Percentiles rank a stretch among this genome's conserved stretches.
Evolutionary conservation across 169 alveolate genomes (phyloP).

Genomic region (Plasmodium vinckei): DNA sequence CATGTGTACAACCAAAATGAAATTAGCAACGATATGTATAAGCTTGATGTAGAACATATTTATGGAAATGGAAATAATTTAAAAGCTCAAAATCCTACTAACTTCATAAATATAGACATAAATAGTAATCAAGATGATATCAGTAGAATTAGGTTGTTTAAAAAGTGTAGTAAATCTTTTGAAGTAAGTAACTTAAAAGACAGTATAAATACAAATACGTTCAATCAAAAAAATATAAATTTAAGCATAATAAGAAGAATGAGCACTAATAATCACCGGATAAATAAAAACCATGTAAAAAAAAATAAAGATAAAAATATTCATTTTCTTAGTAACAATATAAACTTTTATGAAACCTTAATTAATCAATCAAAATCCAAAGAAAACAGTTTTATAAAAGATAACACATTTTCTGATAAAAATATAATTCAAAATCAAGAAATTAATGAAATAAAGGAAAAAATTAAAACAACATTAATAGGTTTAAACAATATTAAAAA

Average conservation of each 20-base stretch:
- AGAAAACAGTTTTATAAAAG: constrained; percentile 23
- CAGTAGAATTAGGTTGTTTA: constrained; percentile 14
- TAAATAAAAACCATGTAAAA: constrained; percentile 38
- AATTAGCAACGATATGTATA: not conserved
- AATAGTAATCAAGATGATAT: not conserved
- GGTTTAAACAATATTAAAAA: constrained; percentile 67
- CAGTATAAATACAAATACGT: constrained; percentile 16
- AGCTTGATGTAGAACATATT: not conserved
- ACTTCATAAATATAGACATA: not conserved
- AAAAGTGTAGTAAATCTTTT: constrained; percentile 9
- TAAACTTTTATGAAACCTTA: constrained; percentile 73
- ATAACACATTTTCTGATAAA: constrained; percentile 13
- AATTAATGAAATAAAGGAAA: constrained; percentile 58
- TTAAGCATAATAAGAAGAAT: constrained; percentile 53
- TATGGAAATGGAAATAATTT: not conserved
- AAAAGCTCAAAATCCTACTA: not conserved
- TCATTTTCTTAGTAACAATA: constrained; percentile 65
- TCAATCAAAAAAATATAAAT: constrained; percentile 55
- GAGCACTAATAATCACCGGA: constrained; percentile 41
- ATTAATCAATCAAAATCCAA: constrained; percentile 45
- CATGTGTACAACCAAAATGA: too few species aligned
- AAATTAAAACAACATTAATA: constrained; percentile 51
- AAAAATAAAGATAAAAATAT: constrained; percentile 25
- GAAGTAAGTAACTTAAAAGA: constrained; percentile 6
- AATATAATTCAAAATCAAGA: constrained; percentile 59